Evolutionary conservation across 2,329 filamentous ascomycete species (phyloP), one percentile per base, ranked within the genome.

Genomic region (Penicillium sp.): DNA sequence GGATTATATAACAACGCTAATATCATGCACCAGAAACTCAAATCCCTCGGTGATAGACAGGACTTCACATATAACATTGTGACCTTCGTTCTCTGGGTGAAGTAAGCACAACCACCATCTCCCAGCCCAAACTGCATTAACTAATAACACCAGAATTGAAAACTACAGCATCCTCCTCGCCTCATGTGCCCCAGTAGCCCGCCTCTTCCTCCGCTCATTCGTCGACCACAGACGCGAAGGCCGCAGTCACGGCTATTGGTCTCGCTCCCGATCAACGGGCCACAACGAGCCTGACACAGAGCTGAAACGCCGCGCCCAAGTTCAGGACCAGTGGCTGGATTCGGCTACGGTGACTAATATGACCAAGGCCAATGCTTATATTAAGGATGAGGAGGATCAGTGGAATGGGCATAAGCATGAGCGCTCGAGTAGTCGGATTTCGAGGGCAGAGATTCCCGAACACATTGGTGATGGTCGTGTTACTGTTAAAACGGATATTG

Each of bases 51-150:
- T 3, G 68, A 73, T 35, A 53, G 73, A 53, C 53, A 61, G 5
- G 72, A 75, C 54, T 73, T 74, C 29, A 74, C 73, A 0, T 72
- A 71, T 29, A 75, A 75, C n/a, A 73, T 74, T 27, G 66, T 75
- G 23, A 49, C 65, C 1, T 73, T 74, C 36, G 53, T 75, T 25
- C 65, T 75, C 6, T 75, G 72, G 73, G 70, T 73, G 21, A 75
- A 75, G 73, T 75, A 64, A 58, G 68, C 61, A 27, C 9, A 39
- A 10, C 19, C 3, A 35, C 15, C 9, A 39, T n/a, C 9, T 17
- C 15, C 17, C 9, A 3, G 2, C 6, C 17, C n/a, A 2, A 15
- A 21, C 6, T 25, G 7, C 1, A 8, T 5, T 10, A 8, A 33
- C 54, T 61, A 47, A 61, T 52, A 29, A 3, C 1, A 7, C 17